phyloP scores from a whole-genome alignment of 345 rosid genomes.

The Cochlearia excelsa region DNA sequence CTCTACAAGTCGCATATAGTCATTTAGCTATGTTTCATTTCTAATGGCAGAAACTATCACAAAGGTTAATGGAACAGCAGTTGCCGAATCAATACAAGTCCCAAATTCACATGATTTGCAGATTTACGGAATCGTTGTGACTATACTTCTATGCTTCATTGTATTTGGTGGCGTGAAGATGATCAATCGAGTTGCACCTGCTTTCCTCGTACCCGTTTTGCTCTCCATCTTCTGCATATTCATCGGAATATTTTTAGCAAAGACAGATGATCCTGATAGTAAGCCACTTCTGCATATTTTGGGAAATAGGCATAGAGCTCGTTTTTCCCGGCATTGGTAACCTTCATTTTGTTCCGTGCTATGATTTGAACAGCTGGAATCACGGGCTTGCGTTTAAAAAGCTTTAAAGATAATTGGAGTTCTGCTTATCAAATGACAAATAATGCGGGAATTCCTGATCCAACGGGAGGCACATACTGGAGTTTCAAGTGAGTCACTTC shows the following conservation, averaged over 20 bases:
- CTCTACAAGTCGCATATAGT: slow-evolving; percentile 9
- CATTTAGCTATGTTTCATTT: slow-evolving; percentile 20
- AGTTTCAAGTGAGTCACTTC: slow-evolving; percentile 71
- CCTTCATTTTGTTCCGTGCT: slow-evolving; percentile 17
- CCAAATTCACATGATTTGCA: slow-evolving; percentile 92
- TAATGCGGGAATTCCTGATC: slow-evolving; percentile 90
- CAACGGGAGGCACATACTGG: slow-evolving; percentile 72
- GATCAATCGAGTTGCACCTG: slow-evolving; percentile 98
- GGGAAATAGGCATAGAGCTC: slow-evolving; percentile 3
- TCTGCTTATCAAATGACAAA: slow-evolving; percentile 87
- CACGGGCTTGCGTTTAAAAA: slow-evolving; percentile 74
- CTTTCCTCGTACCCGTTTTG: slow-evolving; percentile 90
- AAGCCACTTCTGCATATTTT: slow-evolving; percentile 33
- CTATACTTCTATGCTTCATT: slow-evolving; percentile 83
- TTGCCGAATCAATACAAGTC: slow-evolving; percentile 43
- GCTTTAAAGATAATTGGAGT: slow-evolving; percentile 89
- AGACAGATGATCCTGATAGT: slow-evolving; percentile 71
- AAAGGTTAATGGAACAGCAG: slow-evolving; percentile 64
- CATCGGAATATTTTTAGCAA: slow-evolving; percentile 64
- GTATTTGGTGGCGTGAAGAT: slow-evolving; percentile 99
- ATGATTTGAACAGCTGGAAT: slow-evolving; percentile 63
- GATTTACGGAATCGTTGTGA: slow-evolving; percentile 89
- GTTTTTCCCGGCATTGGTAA: slow-evolving; percentile 6
- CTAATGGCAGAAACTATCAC: slow-evolving; percentile 64
- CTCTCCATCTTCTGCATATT: slow-evolving; percentile 90